Conservation (phyloP, 371 early-diverging fungal species). For the Basidiobolus heterosporus region DNA sequence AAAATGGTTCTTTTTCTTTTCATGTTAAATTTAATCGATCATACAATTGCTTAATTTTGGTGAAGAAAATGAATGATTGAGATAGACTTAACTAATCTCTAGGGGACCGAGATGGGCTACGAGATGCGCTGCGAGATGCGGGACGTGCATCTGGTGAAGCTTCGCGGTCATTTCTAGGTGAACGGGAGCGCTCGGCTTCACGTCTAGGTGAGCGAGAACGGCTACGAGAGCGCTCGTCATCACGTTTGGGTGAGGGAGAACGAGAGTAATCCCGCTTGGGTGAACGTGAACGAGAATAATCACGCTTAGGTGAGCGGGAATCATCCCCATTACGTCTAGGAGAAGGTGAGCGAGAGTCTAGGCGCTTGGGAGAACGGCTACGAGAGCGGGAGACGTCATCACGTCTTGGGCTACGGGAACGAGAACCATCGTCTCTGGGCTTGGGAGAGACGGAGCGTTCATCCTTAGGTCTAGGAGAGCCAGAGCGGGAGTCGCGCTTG, state of each 20-base stretch:
- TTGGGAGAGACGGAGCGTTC: neutral
- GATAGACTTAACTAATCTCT: too few species aligned
- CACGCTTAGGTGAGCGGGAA: neutral
- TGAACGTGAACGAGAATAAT: neutral
- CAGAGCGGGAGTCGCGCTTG: neutral
- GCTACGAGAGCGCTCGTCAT: neutral
- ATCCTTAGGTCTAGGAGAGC: neutral
- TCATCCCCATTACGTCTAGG: neutral
- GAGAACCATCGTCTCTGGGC: neutral
- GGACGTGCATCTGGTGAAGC: too few species aligned
- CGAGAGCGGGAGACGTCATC: neutral
- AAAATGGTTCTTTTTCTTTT: too few species aligned
- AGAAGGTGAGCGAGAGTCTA: constrained; percentile 1
- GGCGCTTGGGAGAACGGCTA: neutral
- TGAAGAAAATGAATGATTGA: too few species aligned
- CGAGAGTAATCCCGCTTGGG: neutral
- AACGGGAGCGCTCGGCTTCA: neutral
- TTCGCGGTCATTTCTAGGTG: too few species aligned
- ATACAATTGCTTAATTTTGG: too few species aligned
- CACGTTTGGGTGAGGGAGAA: neutral
- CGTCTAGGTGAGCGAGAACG: neutral
- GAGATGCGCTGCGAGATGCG: too few species aligned
- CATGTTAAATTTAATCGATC: too few species aligned
- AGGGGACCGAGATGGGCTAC: too few species aligned
- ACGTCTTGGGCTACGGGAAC: neutral